Evolutionary conservation across 192 early-diverging fungal genomes (phyloP).

Genomic region (Piromyces sp.): DNA sequence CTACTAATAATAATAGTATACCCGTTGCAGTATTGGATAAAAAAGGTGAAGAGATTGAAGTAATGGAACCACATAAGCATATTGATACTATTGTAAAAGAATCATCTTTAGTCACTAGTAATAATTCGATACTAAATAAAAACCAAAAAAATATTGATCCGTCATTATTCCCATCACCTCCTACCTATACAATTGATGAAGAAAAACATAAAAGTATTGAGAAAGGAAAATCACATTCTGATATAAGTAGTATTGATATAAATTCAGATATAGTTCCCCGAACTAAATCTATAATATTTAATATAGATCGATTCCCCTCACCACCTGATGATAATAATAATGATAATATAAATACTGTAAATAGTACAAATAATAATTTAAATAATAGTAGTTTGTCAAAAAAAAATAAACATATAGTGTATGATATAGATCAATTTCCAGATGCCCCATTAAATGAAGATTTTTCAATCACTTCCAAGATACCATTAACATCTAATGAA

Average conservation of each 20-base stretch:
- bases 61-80: neutral
- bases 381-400: too few relatives aligned
- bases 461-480: neutral
- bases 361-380: neutral
- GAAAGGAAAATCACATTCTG: neutral
- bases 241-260: neutral
- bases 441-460: neutral
- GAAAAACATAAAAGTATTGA: neutral
- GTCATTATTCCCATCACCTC: neutral
- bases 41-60: neutral
- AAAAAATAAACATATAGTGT: neutral
- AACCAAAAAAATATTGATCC: neutral
- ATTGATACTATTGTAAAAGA: neutral
- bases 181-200: neutral
- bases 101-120: neutral
- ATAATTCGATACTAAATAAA: neutral
- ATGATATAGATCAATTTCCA: neutral
- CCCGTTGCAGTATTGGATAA: neutral
- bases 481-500: neutral
- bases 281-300: neutral
- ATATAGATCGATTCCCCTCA: neutral
- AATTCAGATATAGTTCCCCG: neutral
- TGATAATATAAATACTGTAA: neutral
- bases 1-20: too few relatives aligned
- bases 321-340: neutral